Evolutionary conservation across 768 basidiomycete species (phyloP), one percentile per base, ranked within the genome.

Genomic region (Lepiota subincarnata): DNA sequence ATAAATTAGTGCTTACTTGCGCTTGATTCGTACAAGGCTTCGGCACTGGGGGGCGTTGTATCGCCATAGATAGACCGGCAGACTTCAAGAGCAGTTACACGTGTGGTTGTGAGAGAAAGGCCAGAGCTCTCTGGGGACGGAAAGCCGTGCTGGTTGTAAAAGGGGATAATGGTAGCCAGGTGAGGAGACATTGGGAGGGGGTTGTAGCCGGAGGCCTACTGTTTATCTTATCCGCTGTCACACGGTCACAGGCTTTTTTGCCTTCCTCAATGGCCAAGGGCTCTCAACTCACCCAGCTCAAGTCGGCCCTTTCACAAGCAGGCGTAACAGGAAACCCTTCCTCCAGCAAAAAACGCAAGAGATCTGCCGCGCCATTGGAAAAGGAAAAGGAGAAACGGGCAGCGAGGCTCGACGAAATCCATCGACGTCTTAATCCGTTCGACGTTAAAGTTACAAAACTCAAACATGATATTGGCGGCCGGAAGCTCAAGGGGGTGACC

Each of bases 221-320:
- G n/a, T n/a, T 24, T 53, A 50, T 56, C 26, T 55, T 41, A 50
- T 50, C 40, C 42, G 49, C 41, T 35, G 54, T 57, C 56, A 45
- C 53, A 42, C 50, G 34, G 62, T 69, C 63, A 63, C 65, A 64
- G 66, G 60, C n/a, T 60, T 64, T 66, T 57, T 58, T 44, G 43
- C 48, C 12, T 38, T 43, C 55, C 49, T 45, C 38, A 39, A 89
- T 89, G 87, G 82, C 78, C 40, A 92, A 87, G 64, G 87, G 88
- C 59, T 97, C 95, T 0, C 96, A 98, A 69, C 80, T 98, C 18
- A 74, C 83, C 24, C 94, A 98, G 72, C 86, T 98, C 58, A 97
- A 96, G 65, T 76, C 85, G 6, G 91, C 92, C 8, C 77, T 98
- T 38, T 78, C 81, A 1, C 77, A 86, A 38, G 87, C 89, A 0